Conservation (phyloP, 352 stramenopile species). For the Pythium plurisporium region DNA sequence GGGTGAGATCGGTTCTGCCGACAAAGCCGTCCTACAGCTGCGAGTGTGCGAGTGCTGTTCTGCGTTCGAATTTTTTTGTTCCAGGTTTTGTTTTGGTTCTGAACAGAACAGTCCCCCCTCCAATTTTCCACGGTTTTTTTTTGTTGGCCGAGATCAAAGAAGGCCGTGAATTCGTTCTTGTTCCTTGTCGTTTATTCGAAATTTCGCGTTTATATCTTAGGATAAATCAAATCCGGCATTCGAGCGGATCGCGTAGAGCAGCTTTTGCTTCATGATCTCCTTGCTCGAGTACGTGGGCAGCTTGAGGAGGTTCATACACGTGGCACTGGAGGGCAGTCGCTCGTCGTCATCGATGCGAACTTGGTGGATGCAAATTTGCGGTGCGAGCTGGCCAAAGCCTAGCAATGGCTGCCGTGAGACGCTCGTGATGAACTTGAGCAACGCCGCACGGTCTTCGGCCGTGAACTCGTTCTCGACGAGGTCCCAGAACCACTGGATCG, state of each 20-base stretch:
- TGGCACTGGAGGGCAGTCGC: slow-evolving; percentile 78
- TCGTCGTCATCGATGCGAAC: slow-evolving; percentile 71
- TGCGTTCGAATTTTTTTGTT: too few species aligned
- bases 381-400: slow-evolving; percentile 91
- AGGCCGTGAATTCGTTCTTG: too few species aligned
- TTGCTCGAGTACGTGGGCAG: slow-evolving; percentile 96
- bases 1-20: background rate
- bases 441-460: slow-evolving; percentile 75
- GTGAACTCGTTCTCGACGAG: slow-evolving; percentile 71
- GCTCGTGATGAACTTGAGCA: slow-evolving; percentile 97
- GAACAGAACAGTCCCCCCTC: background rate
- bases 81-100: background rate
- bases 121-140: too few species aligned
- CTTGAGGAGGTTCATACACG: slow-evolving; percentile 98
- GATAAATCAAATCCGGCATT: slow-evolving; percentile 97
- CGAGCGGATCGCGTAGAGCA: slow-evolving; percentile 94
- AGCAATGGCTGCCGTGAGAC: slow-evolving; percentile 90
- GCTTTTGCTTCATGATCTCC: slow-evolving; percentile 91
- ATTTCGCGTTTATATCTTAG: slow-evolving; percentile 32
- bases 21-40: too few species aligned
- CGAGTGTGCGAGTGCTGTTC: background rate
- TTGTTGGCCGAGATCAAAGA: too few species aligned
- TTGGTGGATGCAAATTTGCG: slow-evolving; percentile 93
- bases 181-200: too few species aligned
- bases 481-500: slow-evolving; percentile 80